A percentile compares a stretch with the other conserved stretches of the same genome.
phyloP scores from a whole-genome alignment of 192 early-diverging fungal genomes.

The Allomyces javanicus region DNA sequence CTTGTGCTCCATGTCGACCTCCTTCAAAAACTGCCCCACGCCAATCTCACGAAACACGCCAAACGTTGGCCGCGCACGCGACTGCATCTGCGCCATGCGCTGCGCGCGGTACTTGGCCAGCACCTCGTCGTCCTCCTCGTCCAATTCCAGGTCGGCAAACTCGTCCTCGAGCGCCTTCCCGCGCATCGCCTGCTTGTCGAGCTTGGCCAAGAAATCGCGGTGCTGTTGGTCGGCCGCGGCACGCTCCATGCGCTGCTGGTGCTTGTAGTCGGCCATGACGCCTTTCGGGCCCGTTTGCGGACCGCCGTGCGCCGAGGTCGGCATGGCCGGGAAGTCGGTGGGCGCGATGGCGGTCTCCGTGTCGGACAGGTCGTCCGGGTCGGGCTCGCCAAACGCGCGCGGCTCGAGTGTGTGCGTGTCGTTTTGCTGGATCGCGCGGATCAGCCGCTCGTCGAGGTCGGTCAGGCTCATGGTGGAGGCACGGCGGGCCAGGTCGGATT shows the following conservation, averaged over 20 bases:
- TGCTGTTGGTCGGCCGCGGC: background rate
- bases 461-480: background rate
- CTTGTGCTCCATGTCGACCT: background rate
- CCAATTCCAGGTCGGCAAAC: background rate
- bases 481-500: no score
- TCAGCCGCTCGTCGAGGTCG: background rate
- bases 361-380: background rate
- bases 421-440: background rate
- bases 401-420: background rate
- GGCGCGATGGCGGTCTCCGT: background rate
- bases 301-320: background rate
- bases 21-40: background rate
- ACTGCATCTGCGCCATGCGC: constrained; percentile 1
- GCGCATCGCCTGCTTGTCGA: background rate
- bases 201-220: background rate
- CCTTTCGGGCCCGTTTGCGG: constrained; percentile 3
- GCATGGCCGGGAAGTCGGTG: background rate
- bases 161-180: no score
- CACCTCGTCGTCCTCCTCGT: background rate
- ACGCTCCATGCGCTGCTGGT: background rate
- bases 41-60: constrained; percentile 2
- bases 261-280: constrained; percentile 3
- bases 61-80: background rate
- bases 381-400: background rate
- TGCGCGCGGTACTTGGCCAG: constrained; percentile 1